Conservation (phyloP, 108 stramenopile species). For the Seminavis robusta region DNA sequence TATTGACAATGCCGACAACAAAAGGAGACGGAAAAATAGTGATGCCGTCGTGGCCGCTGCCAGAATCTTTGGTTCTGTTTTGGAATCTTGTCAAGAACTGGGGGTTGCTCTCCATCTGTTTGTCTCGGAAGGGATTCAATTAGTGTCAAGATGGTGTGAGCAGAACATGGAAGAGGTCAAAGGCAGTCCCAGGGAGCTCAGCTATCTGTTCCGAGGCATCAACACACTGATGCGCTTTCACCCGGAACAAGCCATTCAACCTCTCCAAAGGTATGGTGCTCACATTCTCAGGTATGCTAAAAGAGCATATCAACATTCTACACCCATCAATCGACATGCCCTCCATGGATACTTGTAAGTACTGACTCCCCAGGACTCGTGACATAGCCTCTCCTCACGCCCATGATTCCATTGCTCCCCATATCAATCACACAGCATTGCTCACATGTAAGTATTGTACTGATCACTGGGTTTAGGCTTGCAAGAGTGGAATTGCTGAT, state of each 20-base stretch:
- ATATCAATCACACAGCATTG: conserved; percentile 17
- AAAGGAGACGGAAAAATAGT: conserved; percentile 6
- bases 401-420: not conserved
- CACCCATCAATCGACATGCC: conserved; percentile 5
- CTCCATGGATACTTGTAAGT: conserved; percentile 10
- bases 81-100: conserved; percentile 16
- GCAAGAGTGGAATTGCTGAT: too few relatives aligned
- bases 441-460: conserved; percentile 17
- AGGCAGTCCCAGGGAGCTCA: conserved; percentile 4
- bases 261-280: conserved; percentile 19
- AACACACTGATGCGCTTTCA: conserved; percentile 21
- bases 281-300: conserved; percentile 43
- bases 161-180: conserved; percentile 9
- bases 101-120: conserved; percentile 59
- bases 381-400: not conserved
- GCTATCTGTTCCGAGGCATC: conserved; percentile 26
- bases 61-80: conserved; percentile 29
- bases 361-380: too few relatives aligned
- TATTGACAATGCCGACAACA: not conserved
- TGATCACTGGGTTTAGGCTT: too few relatives aligned
- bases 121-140: conserved; percentile 35
- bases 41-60: conserved; percentile 14
- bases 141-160: conserved; percentile 53
- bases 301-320: conserved; percentile 32
- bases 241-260: conserved; percentile 27